Conservation (phyloP, 2,329 filamentous ascomycete species). For the Pseudogymnoascus sp. region DNA sequence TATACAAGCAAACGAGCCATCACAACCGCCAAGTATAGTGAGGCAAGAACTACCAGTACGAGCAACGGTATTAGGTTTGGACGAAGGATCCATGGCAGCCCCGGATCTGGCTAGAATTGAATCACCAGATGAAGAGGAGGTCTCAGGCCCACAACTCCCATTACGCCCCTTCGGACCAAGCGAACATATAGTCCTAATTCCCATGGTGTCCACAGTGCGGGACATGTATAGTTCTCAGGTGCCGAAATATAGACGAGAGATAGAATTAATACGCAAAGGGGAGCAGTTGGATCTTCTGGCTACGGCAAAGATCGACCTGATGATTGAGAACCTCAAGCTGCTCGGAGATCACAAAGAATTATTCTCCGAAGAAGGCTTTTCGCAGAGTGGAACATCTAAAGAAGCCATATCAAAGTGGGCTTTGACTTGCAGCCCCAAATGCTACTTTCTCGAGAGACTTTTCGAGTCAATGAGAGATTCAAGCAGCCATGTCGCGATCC, state of each 20-base stretch:
- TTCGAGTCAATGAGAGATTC: constrained; percentile 36
- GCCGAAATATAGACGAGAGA: constrained; percentile 33
- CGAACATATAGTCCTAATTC: constrained; percentile 47
- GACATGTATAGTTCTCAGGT: constrained; percentile 44
- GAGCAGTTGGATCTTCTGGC: constrained; percentile 33
- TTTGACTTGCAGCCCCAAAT: constrained; percentile 50
- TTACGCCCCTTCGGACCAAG: constrained; percentile 24
- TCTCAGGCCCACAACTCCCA: constrained; percentile 10
- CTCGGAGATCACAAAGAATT: constrained; percentile 50
- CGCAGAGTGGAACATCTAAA: constrained; percentile 30
- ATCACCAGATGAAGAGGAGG: constrained; percentile 11
- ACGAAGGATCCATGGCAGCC: not conserved
- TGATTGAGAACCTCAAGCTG: constrained; percentile 43
- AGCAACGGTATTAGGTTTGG: constrained; percentile 4
- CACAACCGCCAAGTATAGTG: constrained; percentile 11
- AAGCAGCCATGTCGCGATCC: constrained; percentile 42
- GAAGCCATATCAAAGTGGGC: constrained; percentile 43
- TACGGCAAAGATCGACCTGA: constrained; percentile 39
- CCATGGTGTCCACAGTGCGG: constrained; percentile 44
- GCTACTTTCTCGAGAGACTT: constrained; percentile 49
- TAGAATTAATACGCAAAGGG: constrained; percentile 42
- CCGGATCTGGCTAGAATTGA: not conserved
- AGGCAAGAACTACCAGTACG: constrained; percentile 12
- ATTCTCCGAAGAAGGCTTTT: constrained; percentile 35
- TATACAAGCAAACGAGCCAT: not conserved